These are phyloP conservation scores for Stachybotrys chartarum DNA, from an alignment of 2,329 filamentous ascomycete species.

Conservation along the genomic window DNA sequence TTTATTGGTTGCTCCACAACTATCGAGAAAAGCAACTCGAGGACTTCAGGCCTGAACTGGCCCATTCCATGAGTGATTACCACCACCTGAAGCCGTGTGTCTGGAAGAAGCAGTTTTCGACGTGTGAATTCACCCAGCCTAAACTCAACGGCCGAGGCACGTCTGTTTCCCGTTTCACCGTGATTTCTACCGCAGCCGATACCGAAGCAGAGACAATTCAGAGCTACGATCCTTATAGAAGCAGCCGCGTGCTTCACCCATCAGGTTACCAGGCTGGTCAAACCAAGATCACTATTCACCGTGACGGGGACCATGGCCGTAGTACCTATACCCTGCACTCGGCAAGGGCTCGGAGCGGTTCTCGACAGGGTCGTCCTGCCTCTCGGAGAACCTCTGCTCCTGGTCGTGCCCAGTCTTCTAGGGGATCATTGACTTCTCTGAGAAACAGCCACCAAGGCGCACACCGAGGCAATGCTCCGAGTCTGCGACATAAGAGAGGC, in stretches of 20 bases:
- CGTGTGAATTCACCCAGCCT: slow-evolving; percentile 48
- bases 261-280: slow-evolving; percentile 46
- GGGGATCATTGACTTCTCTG: slow-evolving; percentile 42
- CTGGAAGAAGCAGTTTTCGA: slow-evolving; percentile 55
- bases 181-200: slow-evolving; percentile 55
- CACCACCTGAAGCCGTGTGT: slow-evolving; percentile 63
- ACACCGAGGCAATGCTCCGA: slow-evolving; percentile 32
- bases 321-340: slow-evolving; percentile 16
- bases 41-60: slow-evolving; percentile 73
- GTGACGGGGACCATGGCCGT: slow-evolving; percentile 29
- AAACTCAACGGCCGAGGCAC: slow-evolving; percentile 40
- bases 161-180: slow-evolving; percentile 55
- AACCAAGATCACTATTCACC: slow-evolving; percentile 63
- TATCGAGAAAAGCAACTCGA: slow-evolving; percentile 82
- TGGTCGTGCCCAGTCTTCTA: slow-evolving; percentile 23
- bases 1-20: slow-evolving; percentile 77
- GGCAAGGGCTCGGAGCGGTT: slow-evolving; percentile 27
- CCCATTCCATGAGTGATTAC: slow-evolving; percentile 86
- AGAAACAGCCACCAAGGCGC: slow-evolving; percentile 37
- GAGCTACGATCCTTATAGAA: slow-evolving; percentile 81
- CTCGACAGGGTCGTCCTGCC: slow-evolving; percentile 18
- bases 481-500: slow-evolving; percentile 41
- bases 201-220: slow-evolving; percentile 41
- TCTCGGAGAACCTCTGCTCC: slow-evolving; percentile 20
- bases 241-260: slow-evolving; percentile 45